Base-by-base conservation (phyloP, 495 filamentous ascomycete genomes). In the Podospora fimiseda region DNA sequence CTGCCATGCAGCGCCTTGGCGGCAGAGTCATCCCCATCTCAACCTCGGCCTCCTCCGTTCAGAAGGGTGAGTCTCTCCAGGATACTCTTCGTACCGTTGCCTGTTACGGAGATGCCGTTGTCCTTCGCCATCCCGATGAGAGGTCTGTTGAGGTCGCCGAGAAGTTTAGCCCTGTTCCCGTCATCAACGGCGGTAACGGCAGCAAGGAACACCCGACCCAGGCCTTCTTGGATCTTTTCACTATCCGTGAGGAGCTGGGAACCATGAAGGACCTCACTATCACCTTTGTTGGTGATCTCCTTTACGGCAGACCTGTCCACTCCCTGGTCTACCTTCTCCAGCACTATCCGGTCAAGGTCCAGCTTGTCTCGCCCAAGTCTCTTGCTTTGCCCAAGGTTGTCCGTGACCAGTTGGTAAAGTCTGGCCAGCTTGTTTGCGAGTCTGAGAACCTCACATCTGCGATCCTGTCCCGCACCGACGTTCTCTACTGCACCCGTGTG, bases 191-290 rank as follows among this genome's bases (percentile, higher is more conserved):
- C 58, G 93, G 93, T 43, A 98, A 97, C 65, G 93, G 93, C 52
- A 87, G 85, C 68, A 79, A 87, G 58, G 93, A 98, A 73, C 93
- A 98, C 70, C 93, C 93, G 2, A 97, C 94, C 0, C 93, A 98
- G 71, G 93, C 93, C 3, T 90, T 98, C 82, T 79, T 96, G n/a
- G 93, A 98, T 63, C 82, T 98, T 57, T 97, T 95, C 78, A 98
- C 93, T 36, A 96, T 98, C 68, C 85, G 94, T 50, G 90, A 98
- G 70, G 93, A 98, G 71, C 78, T 97, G 16, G 93, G 93, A 50
- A 95, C 89, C 3, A 92, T 97, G 48, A 88, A 88, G 59, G 90
- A 89, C 38, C 75, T 97, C 56, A 95, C 89, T 44, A 92, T 98
- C 67, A 98, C 93, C 48, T 98, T 98, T 67, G 80, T 84, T 46